Evolutionary conservation across 305 asterid genomes (phyloP), one percentile per base, ranked within the genome.

Genomic region (Withania somnifera): DNA sequence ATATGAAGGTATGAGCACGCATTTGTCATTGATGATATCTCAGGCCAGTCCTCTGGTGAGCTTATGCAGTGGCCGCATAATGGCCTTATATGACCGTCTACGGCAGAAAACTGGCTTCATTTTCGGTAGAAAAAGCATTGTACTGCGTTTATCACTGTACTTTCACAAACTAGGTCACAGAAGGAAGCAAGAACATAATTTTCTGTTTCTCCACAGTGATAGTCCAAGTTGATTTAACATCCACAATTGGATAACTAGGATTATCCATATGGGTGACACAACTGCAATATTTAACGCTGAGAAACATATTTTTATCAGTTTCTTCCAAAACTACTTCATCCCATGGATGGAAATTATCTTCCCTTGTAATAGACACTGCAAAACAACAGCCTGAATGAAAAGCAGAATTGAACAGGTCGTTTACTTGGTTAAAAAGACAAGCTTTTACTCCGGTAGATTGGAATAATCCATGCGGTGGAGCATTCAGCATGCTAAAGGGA

Each of bases 331-430:
- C 86, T 84, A 92, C 99, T 69, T 90, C 94, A 87, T 96, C 99
- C n/a, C 81, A 89, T 82, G 99, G 99, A 90, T 94, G 99, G 85
- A 96, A 96, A 88, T 52, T 82, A 93, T 90, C 88, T 83, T 90
- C 82, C 95, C 98, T 77, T 81, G 88, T 81, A 91, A 87, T 90
- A 91, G 85, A 94, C 92, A 66, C 99, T 98, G 88, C 98, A n/a
- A 94, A 85, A 94, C 97, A 86, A 93, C 93, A 40, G 91, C 98
- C 99, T 96, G 89, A 38, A 85, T 38, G 78, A 84, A 40, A 34
- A 77, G 54, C 50, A 51, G 53, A n/a, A n/a, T n/a, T n/a, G n/a
- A n/a, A n/a, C n/a, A n/a, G n/a, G n/a, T n/a, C n/a, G n/a, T n/a
- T n/a, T n/a, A n/a, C n/a, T n/a, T n/a, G n/a, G n/a, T n/a, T n/a